Conservation (phyloP, 208 protist genomes). For the Leishmania mexicana region DNA sequence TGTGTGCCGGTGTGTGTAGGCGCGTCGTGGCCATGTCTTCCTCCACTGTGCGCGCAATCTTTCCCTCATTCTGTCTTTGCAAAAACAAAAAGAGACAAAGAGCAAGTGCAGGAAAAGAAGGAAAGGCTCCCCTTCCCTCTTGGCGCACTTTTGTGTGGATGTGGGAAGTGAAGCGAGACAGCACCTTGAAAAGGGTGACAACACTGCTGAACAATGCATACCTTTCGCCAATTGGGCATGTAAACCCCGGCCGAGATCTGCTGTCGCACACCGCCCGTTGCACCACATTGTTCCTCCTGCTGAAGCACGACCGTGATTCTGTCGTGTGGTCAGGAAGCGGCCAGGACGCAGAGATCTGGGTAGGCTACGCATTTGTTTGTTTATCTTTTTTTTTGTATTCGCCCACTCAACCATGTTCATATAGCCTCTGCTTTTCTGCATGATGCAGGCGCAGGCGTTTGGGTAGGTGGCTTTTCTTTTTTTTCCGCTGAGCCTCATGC, state of each 20-base stretch:
- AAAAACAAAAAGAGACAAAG: background rate
- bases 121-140: background rate
- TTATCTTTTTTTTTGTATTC: background rate
- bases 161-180: background rate
- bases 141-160: background rate
- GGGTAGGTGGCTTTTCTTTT: background rate
- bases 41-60: background rate
- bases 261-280: background rate
- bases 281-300: background rate
- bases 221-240: background rate
- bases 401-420: background rate
- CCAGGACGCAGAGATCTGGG: background rate
- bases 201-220: background rate
- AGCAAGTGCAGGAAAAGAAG: too few species aligned
- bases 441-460: background rate
- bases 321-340: background rate
- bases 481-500: background rate
- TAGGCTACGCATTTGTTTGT: background rate
- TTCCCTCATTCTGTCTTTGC: background rate
- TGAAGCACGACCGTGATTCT: background rate
- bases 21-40: background rate
- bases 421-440: background rate
- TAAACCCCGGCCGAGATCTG: background rate
- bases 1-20: background rate
- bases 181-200: background rate